Evolutionary conservation across 1,284 basidiomycete species (phyloP).

Genomic region (Gomphus sp.): DNA sequence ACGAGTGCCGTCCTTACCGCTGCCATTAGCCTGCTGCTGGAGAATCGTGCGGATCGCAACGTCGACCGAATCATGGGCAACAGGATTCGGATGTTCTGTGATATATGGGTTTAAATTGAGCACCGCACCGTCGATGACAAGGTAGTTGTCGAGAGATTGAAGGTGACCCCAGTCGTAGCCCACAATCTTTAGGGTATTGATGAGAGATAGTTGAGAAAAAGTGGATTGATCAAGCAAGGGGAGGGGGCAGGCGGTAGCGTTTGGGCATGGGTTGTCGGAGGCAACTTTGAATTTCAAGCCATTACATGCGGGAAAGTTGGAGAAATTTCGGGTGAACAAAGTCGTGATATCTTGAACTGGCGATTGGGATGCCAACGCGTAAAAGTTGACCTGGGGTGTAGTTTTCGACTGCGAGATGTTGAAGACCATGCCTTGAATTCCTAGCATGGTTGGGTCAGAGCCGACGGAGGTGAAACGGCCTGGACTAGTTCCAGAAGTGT

Average conservation of each 20-base stretch:
- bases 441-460: conserved; percentile 52
- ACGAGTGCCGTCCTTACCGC: conserved; percentile 85
- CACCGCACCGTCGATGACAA: conserved; percentile 90
- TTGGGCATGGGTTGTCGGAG: conserved; percentile 63
- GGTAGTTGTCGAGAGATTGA: conserved; percentile 52
- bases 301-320: conserved; percentile 56
- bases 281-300: conserved; percentile 60
- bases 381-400: conserved; percentile 47
- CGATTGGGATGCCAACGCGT: conserved; percentile 43
- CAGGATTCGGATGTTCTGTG: conserved; percentile 55
- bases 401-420: conserved; percentile 52
- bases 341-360: conserved; percentile 87
- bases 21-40: conserved; percentile 32
- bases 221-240: conserved; percentile 47
- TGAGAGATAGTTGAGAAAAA: conserved; percentile 49
- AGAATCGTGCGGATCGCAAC: conserved; percentile 73
- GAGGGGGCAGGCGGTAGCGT: conserved; percentile 51
- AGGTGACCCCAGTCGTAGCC: conserved; percentile 91
- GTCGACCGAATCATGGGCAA: conserved; percentile 76
- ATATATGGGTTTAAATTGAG: conserved; percentile 92
- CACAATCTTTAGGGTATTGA: conserved; percentile 55
- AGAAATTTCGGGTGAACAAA: conserved; percentile 63
- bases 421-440: conserved; percentile 71
- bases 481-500: conserved; percentile 41
- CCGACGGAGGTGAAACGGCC: conserved; percentile 60